Evolutionary conservation across 2,329 filamentous ascomycete species (phyloP), one percentile per base, ranked within the genome.

Genomic region (Fusarium napiforme): DNA sequence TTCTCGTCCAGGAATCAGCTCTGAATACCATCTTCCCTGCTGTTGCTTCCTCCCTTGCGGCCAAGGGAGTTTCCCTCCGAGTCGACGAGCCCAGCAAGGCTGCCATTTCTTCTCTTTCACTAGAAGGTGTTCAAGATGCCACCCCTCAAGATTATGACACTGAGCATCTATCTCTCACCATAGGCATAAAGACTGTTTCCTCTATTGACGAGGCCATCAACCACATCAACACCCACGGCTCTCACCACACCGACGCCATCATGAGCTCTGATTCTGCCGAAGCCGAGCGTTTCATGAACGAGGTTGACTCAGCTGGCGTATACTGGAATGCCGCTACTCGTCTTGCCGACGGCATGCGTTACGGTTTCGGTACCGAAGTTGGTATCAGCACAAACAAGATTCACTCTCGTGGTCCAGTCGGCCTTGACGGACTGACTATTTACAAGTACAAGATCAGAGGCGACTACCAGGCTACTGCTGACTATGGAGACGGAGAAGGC

Each of bases 381-480:
- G 96, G 96, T 61, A 98, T 99, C 83, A 97, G 93, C 84, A 99
- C 96, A 56, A 99, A 98, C 86, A 99, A 98, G 86, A 97, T 99
- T 73, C 96, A 99, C 81, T 93, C 94, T 3, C 87, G 96, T 57
- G 96, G 96, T 1, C 96, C 96, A 0, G 96, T 99, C 10, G 96
- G 96, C 3, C 85, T 99, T 59, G 96, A 98, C 79, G 96, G 96
- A 2, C 83, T 99, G 81, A 97, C 94, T 81, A 98, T 98, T 71
- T 98, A 99, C 85, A 98, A 98, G 86, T 99, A 98, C 86, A 90
- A 96, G 82, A 88, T 99, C 72, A 87, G 93, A 42, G 96, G 96
- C 2, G 86, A 89, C 67, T 96, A 95, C 15, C 96, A 99, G 75
- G 87, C 91, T n/a, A 94, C 93, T 28, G 89, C 89, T 0, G 90